Evolutionary conservation across 2,329 filamentous ascomycete genomes (phyloP).

Genomic region (Aschersonia sp.): DNA sequence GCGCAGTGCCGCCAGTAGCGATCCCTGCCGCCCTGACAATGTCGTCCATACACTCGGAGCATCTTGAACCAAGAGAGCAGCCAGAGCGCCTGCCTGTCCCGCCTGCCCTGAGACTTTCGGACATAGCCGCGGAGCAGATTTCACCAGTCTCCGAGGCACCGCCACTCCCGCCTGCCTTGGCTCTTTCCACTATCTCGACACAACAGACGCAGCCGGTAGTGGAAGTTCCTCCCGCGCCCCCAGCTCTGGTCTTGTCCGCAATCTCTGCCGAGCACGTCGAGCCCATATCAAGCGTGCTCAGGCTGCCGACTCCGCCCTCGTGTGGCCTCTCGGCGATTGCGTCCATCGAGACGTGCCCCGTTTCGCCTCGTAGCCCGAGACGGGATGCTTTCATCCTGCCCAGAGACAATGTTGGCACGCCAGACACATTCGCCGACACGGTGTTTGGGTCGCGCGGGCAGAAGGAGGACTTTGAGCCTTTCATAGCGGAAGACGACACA

Average conservation of each 20-base stretch:
- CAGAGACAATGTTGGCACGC: conserved; percentile 23
- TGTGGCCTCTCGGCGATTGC: conserved; percentile 30
- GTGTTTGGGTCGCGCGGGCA: conserved; percentile 31
- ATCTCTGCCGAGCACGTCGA: conserved; percentile 16
- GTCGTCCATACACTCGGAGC: conserved; percentile 15
- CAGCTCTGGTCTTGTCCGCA: conserved; percentile 17
- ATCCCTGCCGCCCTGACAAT: conserved; percentile 9
- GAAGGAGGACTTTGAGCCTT: conserved; percentile 21
- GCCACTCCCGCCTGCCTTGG: conserved; percentile 11
- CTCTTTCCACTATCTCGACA: conserved; percentile 15
- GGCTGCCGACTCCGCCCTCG: conserved; percentile 12
- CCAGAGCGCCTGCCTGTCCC: conserved; percentile 8
- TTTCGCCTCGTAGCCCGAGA: conserved; percentile 34
- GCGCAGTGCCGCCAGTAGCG: too few relatives aligned
- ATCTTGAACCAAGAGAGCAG: conserved; percentile 20
- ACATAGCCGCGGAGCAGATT: conserved; percentile 20
- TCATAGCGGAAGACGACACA: conserved; percentile 53
- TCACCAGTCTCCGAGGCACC: conserved; percentile 17
- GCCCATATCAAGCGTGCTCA: conserved; percentile 15
- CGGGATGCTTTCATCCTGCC: conserved; percentile 43
- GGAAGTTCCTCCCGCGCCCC: conserved; percentile 12
- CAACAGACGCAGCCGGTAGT: conserved; percentile 15
- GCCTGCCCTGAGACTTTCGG: conserved; percentile 17
- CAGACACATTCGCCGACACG: conserved; percentile 24
- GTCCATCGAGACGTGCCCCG: conserved; percentile 29